These are phyloP conservation scores for Trypanosoma lewisi DNA, from an alignment of 208 protist genomes.

Conservation along the genomic window DNA sequence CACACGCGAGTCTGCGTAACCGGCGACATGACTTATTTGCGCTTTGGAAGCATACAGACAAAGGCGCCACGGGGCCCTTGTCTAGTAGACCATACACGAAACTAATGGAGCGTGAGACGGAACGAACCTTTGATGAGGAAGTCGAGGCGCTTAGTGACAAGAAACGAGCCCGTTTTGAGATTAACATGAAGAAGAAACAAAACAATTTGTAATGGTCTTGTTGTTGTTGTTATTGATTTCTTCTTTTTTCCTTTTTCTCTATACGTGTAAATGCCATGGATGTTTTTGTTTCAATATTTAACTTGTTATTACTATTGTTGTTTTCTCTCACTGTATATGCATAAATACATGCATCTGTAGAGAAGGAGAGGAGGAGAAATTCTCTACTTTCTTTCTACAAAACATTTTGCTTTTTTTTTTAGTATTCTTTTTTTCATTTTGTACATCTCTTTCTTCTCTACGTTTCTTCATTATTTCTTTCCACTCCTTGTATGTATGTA, in stretches of 20 bases:
- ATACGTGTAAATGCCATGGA: neutral
- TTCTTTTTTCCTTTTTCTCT: neutral
- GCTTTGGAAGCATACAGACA: constrained; percentile 17
- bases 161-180: constrained; percentile 72
- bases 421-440: constrained; percentile 8
- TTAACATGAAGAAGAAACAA: constrained; percentile 74
- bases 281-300: too few species aligned
- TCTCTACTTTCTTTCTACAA: too few species aligned
- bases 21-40: constrained; percentile 50
- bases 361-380: too few species aligned
- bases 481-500: neutral
- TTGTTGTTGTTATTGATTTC: constrained; percentile 1
- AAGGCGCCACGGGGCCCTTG: constrained; percentile 11
- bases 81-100: constrained; percentile 44
- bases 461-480: constrained; percentile 10
- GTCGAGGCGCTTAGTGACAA: constrained; percentile 54
- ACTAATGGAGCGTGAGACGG: constrained; percentile 67
- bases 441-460: neutral
- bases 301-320: too few species aligned
- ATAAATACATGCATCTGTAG: too few species aligned
- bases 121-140: constrained; percentile 79
- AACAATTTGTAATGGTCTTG: neutral
- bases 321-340: too few species aligned
- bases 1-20: constrained; percentile 38
- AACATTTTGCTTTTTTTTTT: neutral